Conservation (phyloP, 805 yeast genomes). For the Candida endomychidarum region DNA sequence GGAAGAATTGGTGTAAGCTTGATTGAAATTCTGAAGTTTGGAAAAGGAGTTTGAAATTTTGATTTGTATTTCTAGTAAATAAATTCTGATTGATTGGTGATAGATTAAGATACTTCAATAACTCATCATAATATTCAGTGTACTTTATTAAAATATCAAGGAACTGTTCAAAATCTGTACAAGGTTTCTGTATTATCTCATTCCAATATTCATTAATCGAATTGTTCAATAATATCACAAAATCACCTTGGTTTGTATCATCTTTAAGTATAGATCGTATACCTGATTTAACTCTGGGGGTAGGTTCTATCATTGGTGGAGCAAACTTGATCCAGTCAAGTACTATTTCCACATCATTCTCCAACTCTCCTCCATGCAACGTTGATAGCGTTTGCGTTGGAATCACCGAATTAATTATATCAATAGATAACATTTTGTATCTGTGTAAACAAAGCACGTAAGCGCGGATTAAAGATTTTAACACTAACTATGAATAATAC, state of each 20-base stretch:
- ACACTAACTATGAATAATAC: slow-evolving; percentile 3
- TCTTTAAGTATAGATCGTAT: slow-evolving; percentile 38
- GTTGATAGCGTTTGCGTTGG: slow-evolving; percentile 11
- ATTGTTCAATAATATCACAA: slow-evolving; percentile 32
- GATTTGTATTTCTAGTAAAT: slow-evolving; percentile 29
- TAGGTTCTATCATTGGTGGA: slow-evolving; percentile 20
- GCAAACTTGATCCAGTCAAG: slow-evolving; percentile 14
- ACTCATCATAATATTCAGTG: slow-evolving; percentile 23
- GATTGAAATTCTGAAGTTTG: slow-evolving; percentile 9
- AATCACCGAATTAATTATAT: slow-evolving; percentile 10
- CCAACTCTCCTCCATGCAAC: slow-evolving; percentile 12
- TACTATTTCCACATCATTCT: slow-evolving; percentile 15
- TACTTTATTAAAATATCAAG: slow-evolving; percentile 17
- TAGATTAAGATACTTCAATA: slow-evolving; percentile 22
- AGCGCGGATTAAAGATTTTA: no score
- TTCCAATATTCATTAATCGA: slow-evolving; percentile 24
- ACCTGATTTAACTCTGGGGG: slow-evolving; percentile 36
- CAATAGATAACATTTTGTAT: slow-evolving; percentile 5
- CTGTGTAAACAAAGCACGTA: neutral
- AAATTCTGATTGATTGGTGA: slow-evolving; percentile 19
- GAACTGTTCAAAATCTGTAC: neutral
- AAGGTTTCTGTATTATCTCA: slow-evolving; percentile 4
- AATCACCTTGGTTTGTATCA: slow-evolving; percentile 30
- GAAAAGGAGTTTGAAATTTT: slow-evolving; percentile 24
- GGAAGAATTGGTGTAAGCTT: slow-evolving; percentile 13